These are phyloP conservation scores for Trametes cinnabarina DNA, from an alignment of 768 basidiomycete genomes.

Conservation along the genomic window DNA sequence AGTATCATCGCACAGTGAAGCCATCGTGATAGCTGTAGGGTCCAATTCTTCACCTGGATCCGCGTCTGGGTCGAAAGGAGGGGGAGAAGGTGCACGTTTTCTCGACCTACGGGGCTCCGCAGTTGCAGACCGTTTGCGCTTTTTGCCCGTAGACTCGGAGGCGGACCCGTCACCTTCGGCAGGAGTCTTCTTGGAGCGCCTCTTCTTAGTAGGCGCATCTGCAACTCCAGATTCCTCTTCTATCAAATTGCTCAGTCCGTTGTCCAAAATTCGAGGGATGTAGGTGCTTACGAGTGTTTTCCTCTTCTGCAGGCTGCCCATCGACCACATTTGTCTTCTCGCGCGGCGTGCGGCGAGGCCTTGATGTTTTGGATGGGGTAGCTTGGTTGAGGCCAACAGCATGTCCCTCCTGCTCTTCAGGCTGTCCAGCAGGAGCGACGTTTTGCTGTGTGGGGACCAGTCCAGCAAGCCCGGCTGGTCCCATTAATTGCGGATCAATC, in stretches of 20 bases:
- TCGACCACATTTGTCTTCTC: neutral
- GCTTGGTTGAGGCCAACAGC: neutral
- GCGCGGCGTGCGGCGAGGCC: neutral
- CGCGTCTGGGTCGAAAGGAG: conserved; percentile 55
- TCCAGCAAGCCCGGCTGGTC: neutral
- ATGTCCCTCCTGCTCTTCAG: neutral
- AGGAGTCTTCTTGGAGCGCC: neutral
- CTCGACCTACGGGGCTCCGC: conserved; percentile 35
- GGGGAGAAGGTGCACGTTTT: conserved; percentile 47
- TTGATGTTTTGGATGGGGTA: neutral
- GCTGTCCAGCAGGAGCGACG: neutral
- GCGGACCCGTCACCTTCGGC: neutral
- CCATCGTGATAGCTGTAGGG: conserved; percentile 84
- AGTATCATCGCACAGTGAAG: conserved; percentile 70
- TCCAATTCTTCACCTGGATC: conserved; percentile 77
- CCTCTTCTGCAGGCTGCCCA: neutral
- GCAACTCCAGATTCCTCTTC: neutral
- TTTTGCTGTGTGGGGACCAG: neutral
- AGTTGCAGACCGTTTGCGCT: conserved; percentile 24
- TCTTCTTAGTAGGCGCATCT: neutral
- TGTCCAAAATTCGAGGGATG: neutral
- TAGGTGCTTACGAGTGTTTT: neutral
- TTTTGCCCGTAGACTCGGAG: neutral
- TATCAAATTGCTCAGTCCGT: neutral
- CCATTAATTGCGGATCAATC: conserved; percentile 19